Evolutionary conservation across 169 alveolate genomes (phyloP).

Genomic region (Plasmodium vinckei): DNA sequence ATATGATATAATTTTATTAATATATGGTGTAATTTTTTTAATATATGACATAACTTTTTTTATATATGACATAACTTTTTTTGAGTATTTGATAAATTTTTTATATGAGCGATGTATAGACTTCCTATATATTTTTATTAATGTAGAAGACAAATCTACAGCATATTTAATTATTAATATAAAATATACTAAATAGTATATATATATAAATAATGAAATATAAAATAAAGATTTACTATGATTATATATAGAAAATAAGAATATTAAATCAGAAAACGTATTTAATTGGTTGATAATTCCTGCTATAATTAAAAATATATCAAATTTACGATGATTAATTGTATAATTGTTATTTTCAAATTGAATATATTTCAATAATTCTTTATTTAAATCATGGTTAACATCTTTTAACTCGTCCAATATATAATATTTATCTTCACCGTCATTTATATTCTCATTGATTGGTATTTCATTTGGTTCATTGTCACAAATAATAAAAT

Average conservation of each 20-base stretch:
- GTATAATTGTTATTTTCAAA: constrained; percentile 70
- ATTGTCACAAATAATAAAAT: constrained; percentile 3
- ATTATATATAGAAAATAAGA: constrained; percentile 52
- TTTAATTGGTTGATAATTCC: constrained; percentile 69
- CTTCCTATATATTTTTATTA: constrained; percentile 31
- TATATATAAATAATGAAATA: constrained; percentile 30
- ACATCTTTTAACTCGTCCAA: constrained; percentile 28
- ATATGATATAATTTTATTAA: too few species aligned
- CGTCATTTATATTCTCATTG: background rate
- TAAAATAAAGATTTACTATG: constrained; percentile 24
- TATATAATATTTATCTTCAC: constrained; percentile 13
- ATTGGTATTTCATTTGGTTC: background rate
- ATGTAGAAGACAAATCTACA: background rate
- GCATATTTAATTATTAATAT: constrained; percentile 20
- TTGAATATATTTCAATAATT: constrained; percentile 62
- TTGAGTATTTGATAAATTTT: background rate
- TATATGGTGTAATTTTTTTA: too few species aligned
- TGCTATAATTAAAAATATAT: constrained; percentile 27
- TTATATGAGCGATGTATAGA: constrained; percentile 7
- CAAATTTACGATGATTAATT: constrained; percentile 21
- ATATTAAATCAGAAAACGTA: constrained; percentile 35
- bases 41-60: too few species aligned
- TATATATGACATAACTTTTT: too few species aligned
- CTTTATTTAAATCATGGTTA: constrained; percentile 32
- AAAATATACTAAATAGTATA: constrained; percentile 37